These are phyloP conservation scores for Parastagonospora nodorum DNA, from an alignment of 2,329 filamentous ascomycete genomes.

Conservation along the genomic window DNA sequence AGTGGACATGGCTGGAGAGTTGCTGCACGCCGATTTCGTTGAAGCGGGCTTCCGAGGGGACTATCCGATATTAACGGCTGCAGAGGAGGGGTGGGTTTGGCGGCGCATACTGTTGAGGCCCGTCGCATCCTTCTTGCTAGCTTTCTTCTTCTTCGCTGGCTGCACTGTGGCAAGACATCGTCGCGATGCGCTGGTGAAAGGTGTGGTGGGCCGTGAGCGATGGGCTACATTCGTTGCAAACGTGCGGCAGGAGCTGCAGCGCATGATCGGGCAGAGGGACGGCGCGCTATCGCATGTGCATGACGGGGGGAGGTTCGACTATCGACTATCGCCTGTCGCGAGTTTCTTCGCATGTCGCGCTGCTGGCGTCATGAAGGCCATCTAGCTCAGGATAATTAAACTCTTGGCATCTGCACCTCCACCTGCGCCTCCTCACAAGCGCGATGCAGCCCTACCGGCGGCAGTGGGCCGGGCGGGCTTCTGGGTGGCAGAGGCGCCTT, in stretches of 20 bases:
- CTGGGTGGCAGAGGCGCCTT: not conserved
- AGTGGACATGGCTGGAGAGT: constrained; percentile 79
- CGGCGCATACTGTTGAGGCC: constrained; percentile 29
- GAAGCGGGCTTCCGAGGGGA: constrained; percentile 67
- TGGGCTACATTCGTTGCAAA: constrained; percentile 24
- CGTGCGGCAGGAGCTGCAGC: constrained; percentile 32
- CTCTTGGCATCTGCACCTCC: too few species aligned
- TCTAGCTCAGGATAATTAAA: not conserved
- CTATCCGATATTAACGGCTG: constrained; percentile 14
- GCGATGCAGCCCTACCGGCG: not conserved
- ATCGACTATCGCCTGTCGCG: not conserved
- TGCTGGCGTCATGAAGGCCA: constrained; percentile 6
- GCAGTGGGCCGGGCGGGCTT: not conserved
- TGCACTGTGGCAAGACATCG: constrained; percentile 34
- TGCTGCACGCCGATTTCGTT: constrained; percentile 97
- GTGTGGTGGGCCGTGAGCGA: constrained; percentile 20
- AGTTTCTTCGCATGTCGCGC: not conserved
- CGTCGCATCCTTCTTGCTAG: constrained; percentile 5
- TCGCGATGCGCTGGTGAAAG: constrained; percentile 21
- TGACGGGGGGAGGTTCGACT: not conserved
- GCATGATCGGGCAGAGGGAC: constrained; percentile 30
- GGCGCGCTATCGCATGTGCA: constrained; percentile 34
- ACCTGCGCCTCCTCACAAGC: too few species aligned
- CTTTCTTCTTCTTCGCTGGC: constrained; percentile 5
- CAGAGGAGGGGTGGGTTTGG: not conserved